Conservation (phyloP, 192 early-diverging fungal genomes). For the Coemansia sp. region DNA sequence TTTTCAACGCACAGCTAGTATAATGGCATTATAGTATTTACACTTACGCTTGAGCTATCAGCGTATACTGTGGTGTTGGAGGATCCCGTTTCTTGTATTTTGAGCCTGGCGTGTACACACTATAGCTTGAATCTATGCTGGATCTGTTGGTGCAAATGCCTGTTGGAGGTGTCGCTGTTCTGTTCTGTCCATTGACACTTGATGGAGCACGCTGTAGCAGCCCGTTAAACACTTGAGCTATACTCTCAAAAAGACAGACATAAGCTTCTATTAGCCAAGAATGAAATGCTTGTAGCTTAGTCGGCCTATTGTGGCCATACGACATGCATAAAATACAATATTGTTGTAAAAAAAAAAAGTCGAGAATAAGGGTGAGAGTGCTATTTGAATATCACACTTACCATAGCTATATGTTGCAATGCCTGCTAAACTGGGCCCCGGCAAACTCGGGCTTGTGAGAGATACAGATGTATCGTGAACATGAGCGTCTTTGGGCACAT, state of each 20-base stretch:
- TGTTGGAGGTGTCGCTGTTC: neutral
- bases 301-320: neutral
- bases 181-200: neutral
- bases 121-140: conserved; percentile 6
- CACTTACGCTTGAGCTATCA: conserved; percentile 28
- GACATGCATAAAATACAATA: neutral
- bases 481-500: conserved; percentile 9
- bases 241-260: conserved; percentile 1
- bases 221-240: conserved; percentile 24
- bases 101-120: conserved; percentile 29
- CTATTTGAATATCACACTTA: neutral
- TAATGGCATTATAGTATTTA: neutral
- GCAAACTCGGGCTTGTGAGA: neutral
- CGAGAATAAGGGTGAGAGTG: neutral
- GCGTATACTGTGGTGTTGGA: conserved; percentile 28
- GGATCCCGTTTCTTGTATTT: conserved; percentile 42
- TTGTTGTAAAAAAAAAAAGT: neutral
- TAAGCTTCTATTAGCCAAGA: neutral
- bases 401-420: conserved; percentile 4
- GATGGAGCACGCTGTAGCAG: conserved; percentile 17
- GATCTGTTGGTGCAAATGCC: neutral
- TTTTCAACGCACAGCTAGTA: neutral
- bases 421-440: neutral
- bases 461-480: neutral
- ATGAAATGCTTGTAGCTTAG: neutral